Percentiles rank a stretch among this genome's conserved stretches.
Conservation (phyloP, 768 basidiomycete species). For the Suillus spraguei region DNA sequence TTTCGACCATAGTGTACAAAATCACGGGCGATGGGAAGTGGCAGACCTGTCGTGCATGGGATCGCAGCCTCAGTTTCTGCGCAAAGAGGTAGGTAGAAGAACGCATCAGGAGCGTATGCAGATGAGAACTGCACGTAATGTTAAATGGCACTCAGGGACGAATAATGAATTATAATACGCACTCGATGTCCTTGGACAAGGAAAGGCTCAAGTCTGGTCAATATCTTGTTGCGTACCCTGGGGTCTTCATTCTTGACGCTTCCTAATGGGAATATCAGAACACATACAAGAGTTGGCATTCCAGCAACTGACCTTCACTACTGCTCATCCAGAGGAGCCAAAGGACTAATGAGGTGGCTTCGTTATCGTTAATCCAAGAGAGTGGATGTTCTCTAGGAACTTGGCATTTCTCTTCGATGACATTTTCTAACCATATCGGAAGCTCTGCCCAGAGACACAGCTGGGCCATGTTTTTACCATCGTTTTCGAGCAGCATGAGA, state of each 20-base stretch:
- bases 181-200: constrained; percentile 46
- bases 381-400: constrained; percentile 25
- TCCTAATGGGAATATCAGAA: constrained; percentile 31
- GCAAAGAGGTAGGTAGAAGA: constrained; percentile 44
- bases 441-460: constrained; percentile 45
- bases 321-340: constrained; percentile 53
- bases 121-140: constrained; percentile 41
- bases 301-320: constrained; percentile 36
- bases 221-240: constrained; percentile 28
- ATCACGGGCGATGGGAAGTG: constrained; percentile 33
- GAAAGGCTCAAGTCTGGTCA: constrained; percentile 40
- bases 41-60: constrained; percentile 22
- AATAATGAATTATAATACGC: constrained; percentile 10
- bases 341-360: constrained; percentile 40
- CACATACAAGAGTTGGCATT: constrained; percentile 5
- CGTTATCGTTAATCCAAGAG: constrained; percentile 28
- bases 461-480: constrained; percentile 47
- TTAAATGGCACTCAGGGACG: constrained; percentile 9
- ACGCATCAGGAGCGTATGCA: constrained; percentile 45
- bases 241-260: constrained; percentile 34
- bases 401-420: constrained; percentile 13
- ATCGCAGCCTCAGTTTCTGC: constrained; percentile 25
- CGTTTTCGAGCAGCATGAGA: constrained; percentile 56
- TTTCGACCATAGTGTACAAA: constrained; percentile 44
- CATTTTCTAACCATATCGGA: constrained; percentile 27